Evolutionary conservation across 352 stramenopile genomes (phyloP).

Genomic region (Phytophthora citricola): DNA sequence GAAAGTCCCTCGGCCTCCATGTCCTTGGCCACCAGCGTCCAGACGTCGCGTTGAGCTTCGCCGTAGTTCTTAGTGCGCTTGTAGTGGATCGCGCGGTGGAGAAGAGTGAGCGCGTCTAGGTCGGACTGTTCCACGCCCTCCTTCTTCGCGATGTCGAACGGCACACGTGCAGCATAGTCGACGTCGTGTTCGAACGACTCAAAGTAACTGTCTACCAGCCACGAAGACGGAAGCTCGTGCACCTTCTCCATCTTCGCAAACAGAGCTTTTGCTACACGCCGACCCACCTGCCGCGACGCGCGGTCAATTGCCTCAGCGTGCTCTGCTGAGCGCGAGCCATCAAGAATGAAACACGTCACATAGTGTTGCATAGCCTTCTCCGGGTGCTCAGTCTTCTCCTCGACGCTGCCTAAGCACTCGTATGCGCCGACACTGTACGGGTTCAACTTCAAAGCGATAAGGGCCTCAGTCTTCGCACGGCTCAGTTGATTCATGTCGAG

Average conservation of each 20-base stretch:
- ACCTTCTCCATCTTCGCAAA: slow-evolving; percentile 77
- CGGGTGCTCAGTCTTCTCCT: slow-evolving; percentile 56
- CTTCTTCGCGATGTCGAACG: slow-evolving; percentile 73
- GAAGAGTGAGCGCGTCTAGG: slow-evolving; percentile 56
- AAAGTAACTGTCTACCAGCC: slow-evolving; percentile 89
- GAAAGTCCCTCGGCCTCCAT: slow-evolving; percentile 46
- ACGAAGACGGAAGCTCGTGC: slow-evolving; percentile 76
- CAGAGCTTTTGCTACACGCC: slow-evolving; percentile 67
- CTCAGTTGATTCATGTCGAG: slow-evolving; percentile 56
- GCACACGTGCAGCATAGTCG: slow-evolving; percentile 62
- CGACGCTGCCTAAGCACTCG: slow-evolving; percentile 67
- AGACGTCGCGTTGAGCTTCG: slow-evolving; percentile 57
- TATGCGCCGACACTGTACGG: slow-evolving; percentile 77
- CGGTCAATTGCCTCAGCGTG: slow-evolving; percentile 79
- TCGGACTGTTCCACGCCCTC: slow-evolving; percentile 39
- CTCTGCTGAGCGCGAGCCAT: slow-evolving; percentile 75
- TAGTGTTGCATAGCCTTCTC: slow-evolving; percentile 85
- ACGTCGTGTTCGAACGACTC: slow-evolving; percentile 84
- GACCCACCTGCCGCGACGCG: slow-evolving; percentile 68
- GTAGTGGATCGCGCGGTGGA: slow-evolving; percentile 72
- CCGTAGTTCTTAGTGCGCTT: slow-evolving; percentile 69
- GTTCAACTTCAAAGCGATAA: slow-evolving; percentile 65
- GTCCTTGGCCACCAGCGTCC: slow-evolving; percentile 43
- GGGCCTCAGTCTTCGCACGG: slow-evolving; percentile 48
- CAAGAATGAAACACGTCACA: slow-evolving; percentile 83